A percentile compares a stretch with the other conserved stretches of the same genome.
These are phyloP conservation scores for Tulasnella sp. DNA, from an alignment of 768 basidiomycete species.

Conservation along the genomic window DNA sequence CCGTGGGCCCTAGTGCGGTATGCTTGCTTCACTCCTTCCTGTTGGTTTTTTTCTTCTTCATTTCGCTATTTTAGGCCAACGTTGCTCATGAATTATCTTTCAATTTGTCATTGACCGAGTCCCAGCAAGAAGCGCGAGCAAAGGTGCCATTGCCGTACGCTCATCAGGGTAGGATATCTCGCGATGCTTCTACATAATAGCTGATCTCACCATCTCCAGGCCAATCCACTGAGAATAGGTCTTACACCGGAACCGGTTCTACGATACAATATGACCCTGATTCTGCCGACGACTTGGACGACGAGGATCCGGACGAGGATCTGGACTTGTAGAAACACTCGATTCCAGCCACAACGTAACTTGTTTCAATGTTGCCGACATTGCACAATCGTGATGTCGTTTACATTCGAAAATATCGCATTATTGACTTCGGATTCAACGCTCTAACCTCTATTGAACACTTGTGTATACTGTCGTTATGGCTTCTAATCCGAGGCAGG, in stretches of 20 bases:
- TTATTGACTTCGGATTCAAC: too few species aligned
- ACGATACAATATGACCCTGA: conserved; percentile 80
- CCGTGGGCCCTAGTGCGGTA: not conserved
- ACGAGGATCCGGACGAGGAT: conserved; percentile 93
- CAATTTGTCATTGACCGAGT: conserved; percentile 71
- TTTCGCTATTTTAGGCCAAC: too few species aligned
- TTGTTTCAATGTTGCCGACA: too few species aligned
- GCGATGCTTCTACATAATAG: too few species aligned
- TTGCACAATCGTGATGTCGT: too few species aligned
- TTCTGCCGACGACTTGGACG: conserved; percentile 87
- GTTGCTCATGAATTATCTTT: conserved; percentile 42
- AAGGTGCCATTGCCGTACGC: conserved; percentile 82
- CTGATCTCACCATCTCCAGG: too few species aligned
- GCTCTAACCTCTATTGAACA: too few species aligned
- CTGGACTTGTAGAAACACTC: conserved; percentile 84
- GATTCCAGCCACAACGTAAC: too few species aligned
- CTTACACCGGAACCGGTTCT: conserved; percentile 6
- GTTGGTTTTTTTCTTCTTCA: not conserved
- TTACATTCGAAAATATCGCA: too few species aligned
- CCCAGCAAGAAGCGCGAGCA: conserved; percentile 67
- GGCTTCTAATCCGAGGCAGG: too few species aligned
- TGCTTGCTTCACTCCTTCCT: not conserved
- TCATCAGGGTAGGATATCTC: not conserved
- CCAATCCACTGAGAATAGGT: not conserved
- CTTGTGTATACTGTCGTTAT: too few species aligned